These are phyloP conservation scores for Lathyrus tuberosus DNA, from an alignment of 306 rosid genomes.

Conservation along the genomic window DNA sequence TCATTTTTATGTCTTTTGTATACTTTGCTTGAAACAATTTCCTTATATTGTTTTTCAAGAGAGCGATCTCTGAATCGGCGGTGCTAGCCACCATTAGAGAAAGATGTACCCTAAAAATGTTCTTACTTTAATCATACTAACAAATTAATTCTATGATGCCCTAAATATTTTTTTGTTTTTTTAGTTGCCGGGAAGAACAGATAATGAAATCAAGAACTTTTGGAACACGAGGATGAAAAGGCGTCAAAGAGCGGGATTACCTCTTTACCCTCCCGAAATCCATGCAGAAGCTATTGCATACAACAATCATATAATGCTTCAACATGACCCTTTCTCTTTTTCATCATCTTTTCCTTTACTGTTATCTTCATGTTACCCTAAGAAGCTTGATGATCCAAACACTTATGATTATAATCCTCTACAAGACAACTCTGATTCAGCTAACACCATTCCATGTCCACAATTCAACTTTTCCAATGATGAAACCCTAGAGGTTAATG, in stretches of 20 bases:
- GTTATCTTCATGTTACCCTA: constrained; percentile 44
- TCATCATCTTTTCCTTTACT: constrained; percentile 48
- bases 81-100: no score
- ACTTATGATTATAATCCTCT: constrained; percentile 26
- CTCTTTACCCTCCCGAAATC: constrained; percentile 63
- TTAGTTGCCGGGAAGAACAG: constrained; percentile 89
- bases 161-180: neutral
- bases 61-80: no score
- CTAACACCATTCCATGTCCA: constrained; percentile 33
- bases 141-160: no score
- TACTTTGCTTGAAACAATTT: neutral
- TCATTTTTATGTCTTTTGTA: constrained; percentile 11
- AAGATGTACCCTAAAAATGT: no score
- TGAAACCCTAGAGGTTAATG: neutral
- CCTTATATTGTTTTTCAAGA: no score
- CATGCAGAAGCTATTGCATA: constrained; percentile 49
- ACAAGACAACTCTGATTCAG: constrained; percentile 26
- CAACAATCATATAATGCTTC: constrained; percentile 37
- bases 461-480: constrained; percentile 43
- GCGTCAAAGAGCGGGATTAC: constrained; percentile 73
- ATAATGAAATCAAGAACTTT: constrained; percentile 86
- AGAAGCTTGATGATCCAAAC: constrained; percentile 35
- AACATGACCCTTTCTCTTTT: constrained; percentile 28
- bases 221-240: constrained; percentile 90
- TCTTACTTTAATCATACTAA: no score